These are phyloP conservation scores for Hypoxylon rickii DNA, from an alignment of 495 filamentous ascomycete genomes.

Conservation along the genomic window DNA sequence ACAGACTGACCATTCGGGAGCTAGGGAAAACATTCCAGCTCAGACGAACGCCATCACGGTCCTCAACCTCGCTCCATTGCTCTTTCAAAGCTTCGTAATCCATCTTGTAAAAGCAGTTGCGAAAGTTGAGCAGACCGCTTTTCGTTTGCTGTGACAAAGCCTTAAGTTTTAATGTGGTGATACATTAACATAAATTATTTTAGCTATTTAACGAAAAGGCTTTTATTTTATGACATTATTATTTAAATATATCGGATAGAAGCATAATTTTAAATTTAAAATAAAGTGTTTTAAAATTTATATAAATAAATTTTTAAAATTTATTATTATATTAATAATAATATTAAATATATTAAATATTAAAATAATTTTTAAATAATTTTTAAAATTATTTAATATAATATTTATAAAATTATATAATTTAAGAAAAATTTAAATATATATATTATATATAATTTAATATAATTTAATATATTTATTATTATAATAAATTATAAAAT, in stretches of 20 bases:
- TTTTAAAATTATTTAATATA: neutral
- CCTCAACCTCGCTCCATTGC: slow-evolving; percentile 96
- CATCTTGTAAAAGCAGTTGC: slow-evolving; percentile 41
- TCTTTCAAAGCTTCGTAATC: slow-evolving; percentile 78
- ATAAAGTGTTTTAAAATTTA: neutral
- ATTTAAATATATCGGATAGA: no score
- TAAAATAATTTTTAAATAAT: neutral
- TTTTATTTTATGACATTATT: no score
- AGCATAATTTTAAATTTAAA: no score
- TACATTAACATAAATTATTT: neutral
- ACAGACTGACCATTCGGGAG: slow-evolving; percentile 81
- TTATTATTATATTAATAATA: no score
- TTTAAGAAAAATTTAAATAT: neutral
- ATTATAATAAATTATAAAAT: neutral
- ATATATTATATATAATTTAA: neutral
- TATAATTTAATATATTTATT: neutral
- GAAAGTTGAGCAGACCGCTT: slow-evolving; percentile 12
- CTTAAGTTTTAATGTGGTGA: neutral
- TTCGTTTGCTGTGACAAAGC: no score
- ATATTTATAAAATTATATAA: neutral
- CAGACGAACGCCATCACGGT: slow-evolving; percentile 92
- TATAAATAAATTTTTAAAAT: neutral
- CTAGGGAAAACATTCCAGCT: slow-evolving; percentile 99
- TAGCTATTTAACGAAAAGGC: neutral
- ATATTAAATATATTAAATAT: neutral